These are phyloP conservation scores for Trebouxia gelatinosa DNA, from an alignment of 163 green algal species.

Conservation along the genomic window DNA sequence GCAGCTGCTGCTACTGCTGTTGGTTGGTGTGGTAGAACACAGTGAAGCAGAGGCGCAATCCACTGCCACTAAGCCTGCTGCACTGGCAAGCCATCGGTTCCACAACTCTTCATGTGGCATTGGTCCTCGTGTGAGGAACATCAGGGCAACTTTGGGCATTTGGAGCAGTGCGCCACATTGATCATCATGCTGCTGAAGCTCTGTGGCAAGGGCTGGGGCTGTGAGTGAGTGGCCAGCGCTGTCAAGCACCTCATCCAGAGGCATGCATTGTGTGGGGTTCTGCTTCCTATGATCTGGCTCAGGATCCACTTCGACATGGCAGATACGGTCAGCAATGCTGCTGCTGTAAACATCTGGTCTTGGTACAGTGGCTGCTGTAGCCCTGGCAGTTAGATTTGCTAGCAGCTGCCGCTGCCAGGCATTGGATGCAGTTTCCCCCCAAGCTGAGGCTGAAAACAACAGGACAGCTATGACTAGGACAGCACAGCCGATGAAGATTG, in stretches of 20 bases:
- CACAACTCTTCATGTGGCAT: constrained; percentile 41
- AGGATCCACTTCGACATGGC: background rate
- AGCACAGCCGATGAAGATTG: constrained; percentile 17
- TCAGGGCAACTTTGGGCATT: constrained; percentile 53
- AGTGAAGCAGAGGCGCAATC: constrained; percentile 16
- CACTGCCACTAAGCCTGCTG: background rate
- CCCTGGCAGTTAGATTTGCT: background rate
- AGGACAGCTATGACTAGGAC: background rate
- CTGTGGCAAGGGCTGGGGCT: background rate
- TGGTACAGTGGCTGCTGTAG: background rate
- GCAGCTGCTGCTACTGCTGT: no score
- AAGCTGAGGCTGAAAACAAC: constrained; percentile 1
- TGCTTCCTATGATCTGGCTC: constrained; percentile 14
- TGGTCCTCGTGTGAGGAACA: constrained; percentile 39
- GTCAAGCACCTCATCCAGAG: background rate
- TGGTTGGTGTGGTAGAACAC: constrained; percentile 4
- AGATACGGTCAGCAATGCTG: constrained; percentile 17
- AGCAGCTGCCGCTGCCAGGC: constrained; percentile 9
- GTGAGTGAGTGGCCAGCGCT: background rate
- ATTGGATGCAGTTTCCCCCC: background rate
- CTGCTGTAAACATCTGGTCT: background rate
- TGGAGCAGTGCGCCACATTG: constrained; percentile 15
- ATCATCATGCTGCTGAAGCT: background rate
- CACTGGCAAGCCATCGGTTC: constrained; percentile 33
- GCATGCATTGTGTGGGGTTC: background rate